Evolutionary conservation across 331 rosid genomes (phyloP).

Genomic region (Telfairia occidentalis): DNA sequence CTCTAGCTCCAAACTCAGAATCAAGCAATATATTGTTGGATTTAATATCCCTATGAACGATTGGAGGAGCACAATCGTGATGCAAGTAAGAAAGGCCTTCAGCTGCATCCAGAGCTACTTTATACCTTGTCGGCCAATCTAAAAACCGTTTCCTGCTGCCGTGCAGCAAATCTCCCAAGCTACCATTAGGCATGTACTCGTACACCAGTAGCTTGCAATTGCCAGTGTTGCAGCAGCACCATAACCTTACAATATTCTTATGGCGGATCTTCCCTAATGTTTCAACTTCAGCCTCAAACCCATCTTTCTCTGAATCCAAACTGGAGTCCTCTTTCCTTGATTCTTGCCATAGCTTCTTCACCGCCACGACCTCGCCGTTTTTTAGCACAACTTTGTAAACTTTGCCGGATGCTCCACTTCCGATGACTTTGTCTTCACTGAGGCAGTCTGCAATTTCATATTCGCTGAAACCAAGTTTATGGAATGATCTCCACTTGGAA

Average conservation of each 20-base stretch:
- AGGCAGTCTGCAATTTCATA: constrained; percentile 44
- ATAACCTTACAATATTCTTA: constrained; percentile 63
- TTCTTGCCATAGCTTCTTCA: constrained; percentile 54
- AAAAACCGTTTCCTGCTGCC: constrained; percentile 30
- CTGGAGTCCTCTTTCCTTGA: constrained; percentile 20
- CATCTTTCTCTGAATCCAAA: constrained; percentile 33
- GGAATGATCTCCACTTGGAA: constrained; percentile 65
- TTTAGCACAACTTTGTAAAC: constrained; percentile 60
- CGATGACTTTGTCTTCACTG: constrained; percentile 55
- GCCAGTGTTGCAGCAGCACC: constrained; percentile 62
- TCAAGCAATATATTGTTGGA: constrained; percentile 67
- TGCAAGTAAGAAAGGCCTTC: constrained; percentile 78
- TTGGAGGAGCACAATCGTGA: constrained; percentile 60
- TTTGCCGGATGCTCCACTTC: constrained; percentile 69
- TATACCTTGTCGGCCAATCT: constrained; percentile 60
- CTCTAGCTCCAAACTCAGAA: constrained; percentile 60
- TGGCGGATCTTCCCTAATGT: constrained; percentile 70
- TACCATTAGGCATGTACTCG: constrained; percentile 76
- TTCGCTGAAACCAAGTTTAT: constrained; percentile 55
- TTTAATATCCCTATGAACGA: constrained; percentile 71
- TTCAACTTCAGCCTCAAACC: constrained; percentile 63
- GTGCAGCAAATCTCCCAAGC: constrained; percentile 54
- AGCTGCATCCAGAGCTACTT: constrained; percentile 65
- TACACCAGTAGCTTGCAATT: constrained; percentile 61
- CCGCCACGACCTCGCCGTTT: constrained; percentile 57